phyloP scores from a whole-genome alignment of 148 eudicot genomes.

The Spergularia bocconei region DNA sequence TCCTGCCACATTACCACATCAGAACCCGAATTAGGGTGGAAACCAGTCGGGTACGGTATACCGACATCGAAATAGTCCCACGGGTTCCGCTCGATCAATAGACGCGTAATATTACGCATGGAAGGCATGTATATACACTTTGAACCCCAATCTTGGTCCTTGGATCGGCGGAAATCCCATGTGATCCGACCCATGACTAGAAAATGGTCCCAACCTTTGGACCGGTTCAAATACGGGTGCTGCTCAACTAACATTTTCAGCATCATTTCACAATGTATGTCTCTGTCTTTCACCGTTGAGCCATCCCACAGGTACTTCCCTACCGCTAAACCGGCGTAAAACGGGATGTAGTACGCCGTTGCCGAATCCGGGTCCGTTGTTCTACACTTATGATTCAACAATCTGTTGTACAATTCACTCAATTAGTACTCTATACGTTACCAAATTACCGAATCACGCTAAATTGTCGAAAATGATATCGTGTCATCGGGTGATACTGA shows the following conservation, averaged over 20 bases:
- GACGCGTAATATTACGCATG: conserved; percentile 53
- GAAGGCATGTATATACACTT: conserved; percentile 50
- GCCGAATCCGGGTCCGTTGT: conserved; percentile 55
- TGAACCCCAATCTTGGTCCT: conserved; percentile 60
- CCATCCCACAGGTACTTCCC: conserved; percentile 50
- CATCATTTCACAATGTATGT: conserved; percentile 40
- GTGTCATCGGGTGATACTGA: too few relatives aligned
- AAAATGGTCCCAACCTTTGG: conserved; percentile 63
- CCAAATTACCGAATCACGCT: too few relatives aligned
- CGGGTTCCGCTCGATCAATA: conserved; percentile 52
- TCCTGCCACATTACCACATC: conserved; percentile 58
- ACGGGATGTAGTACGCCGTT: conserved; percentile 73
- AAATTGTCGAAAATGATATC: too few relatives aligned
- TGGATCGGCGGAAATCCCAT: conserved; percentile 75
- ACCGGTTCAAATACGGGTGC: conserved; percentile 22
- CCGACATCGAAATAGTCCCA: conserved; percentile 50
- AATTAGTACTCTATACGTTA: background rate
- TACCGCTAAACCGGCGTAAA: conserved; percentile 70
- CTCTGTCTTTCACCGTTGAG: conserved; percentile 23
- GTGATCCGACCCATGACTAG: conserved; percentile 64
- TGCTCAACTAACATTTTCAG: conserved; percentile 38
- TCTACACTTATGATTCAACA: conserved; percentile 51
- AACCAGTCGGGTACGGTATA: conserved; percentile 78
- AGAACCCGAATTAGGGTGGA: conserved; percentile 51
- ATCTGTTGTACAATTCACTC: conserved; percentile 20